Evolutionary conservation across 2,329 filamentous ascomycete species (phyloP), one percentile per base, ranked within the genome.

Genomic region (Fusarium piperis): DNA sequence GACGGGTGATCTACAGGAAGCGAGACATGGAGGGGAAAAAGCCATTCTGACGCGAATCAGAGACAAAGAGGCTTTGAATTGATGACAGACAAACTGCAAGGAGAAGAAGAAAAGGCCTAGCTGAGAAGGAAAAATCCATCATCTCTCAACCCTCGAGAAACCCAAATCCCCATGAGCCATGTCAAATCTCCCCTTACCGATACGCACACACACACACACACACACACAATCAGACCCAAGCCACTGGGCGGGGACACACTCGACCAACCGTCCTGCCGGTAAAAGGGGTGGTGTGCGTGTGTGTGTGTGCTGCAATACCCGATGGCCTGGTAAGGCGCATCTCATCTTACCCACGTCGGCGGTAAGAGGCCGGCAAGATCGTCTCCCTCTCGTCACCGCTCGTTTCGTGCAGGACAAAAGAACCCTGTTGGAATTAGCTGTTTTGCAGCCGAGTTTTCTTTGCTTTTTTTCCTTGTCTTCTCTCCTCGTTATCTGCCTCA

Each of bases 261-360:
- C 32, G 26, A 23, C 48, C 44, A 44, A 62, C 69, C 69, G 48
- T 56, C 26, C 62, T 63, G 70, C 60, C 59, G 70, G 67, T 69
- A 69, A 70, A 68, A 69, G 56, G 56, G 51, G 38, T 18, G 58
- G 65, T n/a, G 20, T 23, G 23, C 5, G 23, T 23, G 23, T 23
- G 23, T 23, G 23, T 23, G 2, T 33, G 33, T 35, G 26, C 41
- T 46, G 41, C 23, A 44, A 41, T 30, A 33, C 23, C 60, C 60
- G 60, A 55, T 63, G 56, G 70, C 55, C 65, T 64, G 66, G 69
- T 70, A 64, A 46, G 62, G 64, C 55, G 15, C 46, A 55, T 39
- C 61, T 52, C 59, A 66, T 62, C 59, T 52, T 35, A 36, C 48
- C 48, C 48, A 52, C n/a, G 30, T n/a, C 26, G 48, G 48, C 28